A percentile compares a stretch with the other conserved stretches of the same genome.
These are phyloP conservation scores for Trichoderma afroharzianum DNA, from an alignment of 2,329 filamentous ascomycete species.

Conservation along the genomic window DNA sequence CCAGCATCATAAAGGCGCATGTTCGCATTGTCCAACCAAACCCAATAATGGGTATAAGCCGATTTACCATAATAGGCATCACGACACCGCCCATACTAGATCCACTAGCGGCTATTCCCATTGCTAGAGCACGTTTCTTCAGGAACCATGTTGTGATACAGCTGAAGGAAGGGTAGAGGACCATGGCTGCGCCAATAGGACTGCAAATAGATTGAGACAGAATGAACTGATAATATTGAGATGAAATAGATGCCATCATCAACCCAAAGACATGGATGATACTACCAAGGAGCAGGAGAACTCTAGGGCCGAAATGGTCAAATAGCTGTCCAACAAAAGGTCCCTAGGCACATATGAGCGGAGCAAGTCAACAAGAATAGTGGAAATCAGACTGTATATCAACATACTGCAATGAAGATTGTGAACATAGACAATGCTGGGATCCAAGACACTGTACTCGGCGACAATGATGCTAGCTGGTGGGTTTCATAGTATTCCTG, in stretches of 20 bases:
- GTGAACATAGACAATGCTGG: neutral
- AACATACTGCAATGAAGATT: neutral
- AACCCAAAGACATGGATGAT: neutral
- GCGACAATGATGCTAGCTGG: neutral
- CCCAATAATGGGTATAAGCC: neutral
- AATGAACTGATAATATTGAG: neutral
- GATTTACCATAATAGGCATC: neutral
- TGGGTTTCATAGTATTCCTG: neutral
- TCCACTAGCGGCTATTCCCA: neutral
- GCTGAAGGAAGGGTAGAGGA: neutral
- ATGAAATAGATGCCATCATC: neutral
- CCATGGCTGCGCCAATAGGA: neutral
- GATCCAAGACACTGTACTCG: neutral
- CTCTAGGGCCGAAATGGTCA: neutral
- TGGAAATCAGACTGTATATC: too few relatives aligned
- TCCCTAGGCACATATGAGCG: neutral
- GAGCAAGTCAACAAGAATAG: neutral
- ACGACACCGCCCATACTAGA: neutral
- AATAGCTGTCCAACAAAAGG: neutral
- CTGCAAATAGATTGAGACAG: neutral
- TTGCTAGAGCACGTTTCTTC: neutral
- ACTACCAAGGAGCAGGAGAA: neutral
- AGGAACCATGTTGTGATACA: neutral
- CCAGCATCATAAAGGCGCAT: neutral
- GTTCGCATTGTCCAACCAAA: neutral